phyloP scores from a whole-genome alignment of 1,139 yeast species.

The Blastobotrys petasosporus region DNA sequence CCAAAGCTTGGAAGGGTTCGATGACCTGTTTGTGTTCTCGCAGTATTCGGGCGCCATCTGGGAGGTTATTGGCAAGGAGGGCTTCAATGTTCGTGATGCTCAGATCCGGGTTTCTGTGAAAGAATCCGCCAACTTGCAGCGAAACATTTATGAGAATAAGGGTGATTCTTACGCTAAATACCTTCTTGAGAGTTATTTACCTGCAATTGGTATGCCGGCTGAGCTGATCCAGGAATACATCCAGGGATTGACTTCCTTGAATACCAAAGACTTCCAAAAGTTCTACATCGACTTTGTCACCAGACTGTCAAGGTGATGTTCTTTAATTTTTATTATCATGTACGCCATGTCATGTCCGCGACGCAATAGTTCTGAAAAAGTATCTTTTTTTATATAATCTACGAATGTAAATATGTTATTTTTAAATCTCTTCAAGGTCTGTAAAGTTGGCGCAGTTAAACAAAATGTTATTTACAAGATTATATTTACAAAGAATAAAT shows the following conservation, averaged over 20 bases:
- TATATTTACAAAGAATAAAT: background rate
- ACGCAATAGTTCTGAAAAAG: background rate
- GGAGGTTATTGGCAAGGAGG: conserved; percentile 72
- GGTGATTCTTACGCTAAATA: conserved; percentile 29
- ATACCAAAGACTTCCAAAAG: conserved; percentile 29
- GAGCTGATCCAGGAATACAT: conserved; percentile 26
- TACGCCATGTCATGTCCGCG: background rate
- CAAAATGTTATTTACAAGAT: too few relatives aligned
- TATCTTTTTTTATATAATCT: background rate
- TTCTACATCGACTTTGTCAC: conserved; percentile 24
- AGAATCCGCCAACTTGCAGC: conserved; percentile 69
- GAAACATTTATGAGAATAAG: conserved; percentile 45
- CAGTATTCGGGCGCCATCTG: conserved; percentile 64
- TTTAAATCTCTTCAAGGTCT: too few relatives aligned
- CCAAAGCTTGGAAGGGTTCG: conserved; percentile 61
- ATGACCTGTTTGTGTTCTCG: conserved; percentile 52
- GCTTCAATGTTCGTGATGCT: conserved; percentile 68
- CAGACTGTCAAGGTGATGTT: conserved; percentile 12
- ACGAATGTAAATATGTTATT: background rate
- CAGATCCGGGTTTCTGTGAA: conserved; percentile 67
- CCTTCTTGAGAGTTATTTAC: conserved; percentile 26
- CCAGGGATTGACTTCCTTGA: conserved; percentile 21
- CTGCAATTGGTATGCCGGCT: conserved; percentile 29
- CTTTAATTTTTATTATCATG: conserved; percentile 1
- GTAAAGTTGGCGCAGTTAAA: too few relatives aligned